These are phyloP conservation scores for Globisporangium nagaii DNA, from an alignment of 352 stramenopile genomes.

Conservation along the genomic window DNA sequence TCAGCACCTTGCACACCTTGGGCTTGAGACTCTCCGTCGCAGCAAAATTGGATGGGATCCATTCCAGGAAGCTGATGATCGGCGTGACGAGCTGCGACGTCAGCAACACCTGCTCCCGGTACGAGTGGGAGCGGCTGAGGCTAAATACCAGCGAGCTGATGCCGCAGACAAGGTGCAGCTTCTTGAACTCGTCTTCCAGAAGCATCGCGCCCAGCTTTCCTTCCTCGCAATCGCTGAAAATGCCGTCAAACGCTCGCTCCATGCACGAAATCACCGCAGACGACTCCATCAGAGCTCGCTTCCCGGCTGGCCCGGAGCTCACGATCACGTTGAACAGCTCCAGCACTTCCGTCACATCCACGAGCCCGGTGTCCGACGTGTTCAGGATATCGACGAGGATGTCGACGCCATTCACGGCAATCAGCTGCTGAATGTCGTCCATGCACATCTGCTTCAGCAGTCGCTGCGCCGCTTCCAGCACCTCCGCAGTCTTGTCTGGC, in stretches of 20 bases:
- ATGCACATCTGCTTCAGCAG: slow-evolving; percentile 55
- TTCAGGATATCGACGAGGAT: slow-evolving; percentile 37
- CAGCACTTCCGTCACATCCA: slow-evolving; percentile 40
- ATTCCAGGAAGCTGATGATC: slow-evolving; percentile 16
- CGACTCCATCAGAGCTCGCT: slow-evolving; percentile 44
- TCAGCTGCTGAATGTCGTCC: slow-evolving; percentile 57
- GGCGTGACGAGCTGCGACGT: slow-evolving; percentile 10
- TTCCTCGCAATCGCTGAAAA: slow-evolving; percentile 13
- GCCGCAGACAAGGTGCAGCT: slow-evolving; percentile 42
- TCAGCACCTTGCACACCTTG: slow-evolving; percentile 33
- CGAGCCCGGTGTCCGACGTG: slow-evolving; percentile 8
- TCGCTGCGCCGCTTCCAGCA: slow-evolving; percentile 28
- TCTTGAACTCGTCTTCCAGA: slow-evolving; percentile 21
- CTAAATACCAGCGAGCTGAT: slow-evolving; percentile 52
- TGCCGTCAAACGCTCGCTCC: slow-evolving; percentile 19
- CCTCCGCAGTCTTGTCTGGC: slow-evolving; percentile 15
- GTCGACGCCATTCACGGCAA: slow-evolving; percentile 55
- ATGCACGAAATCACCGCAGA: slow-evolving; percentile 39
- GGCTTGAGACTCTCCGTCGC: slow-evolving; percentile 17
- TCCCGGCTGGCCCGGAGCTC: slow-evolving; percentile 34
- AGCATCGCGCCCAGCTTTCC: slow-evolving; percentile 14
- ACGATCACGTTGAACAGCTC: slow-evolving; percentile 63
- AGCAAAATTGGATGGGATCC: slow-evolving; percentile 41
- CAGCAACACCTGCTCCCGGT: slow-evolving; percentile 46
- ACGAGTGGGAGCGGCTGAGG: slow-evolving; percentile 24